Base-by-base conservation (phyloP, 768 basidiomycete species). In the Stropharia rugosoannulata region DNA sequence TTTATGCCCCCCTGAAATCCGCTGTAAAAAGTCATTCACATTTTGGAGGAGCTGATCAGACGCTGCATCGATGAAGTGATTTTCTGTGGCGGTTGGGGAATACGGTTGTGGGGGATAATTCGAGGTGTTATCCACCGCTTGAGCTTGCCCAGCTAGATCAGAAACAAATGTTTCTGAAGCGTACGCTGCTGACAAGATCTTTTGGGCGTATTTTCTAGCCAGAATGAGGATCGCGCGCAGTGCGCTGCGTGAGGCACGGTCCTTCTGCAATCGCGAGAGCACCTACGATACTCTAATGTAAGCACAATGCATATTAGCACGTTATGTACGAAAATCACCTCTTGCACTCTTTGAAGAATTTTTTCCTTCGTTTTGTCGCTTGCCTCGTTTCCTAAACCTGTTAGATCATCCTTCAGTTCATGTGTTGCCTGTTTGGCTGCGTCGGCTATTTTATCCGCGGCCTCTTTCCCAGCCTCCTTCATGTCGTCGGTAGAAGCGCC, bases 21-120 rank as follows among this genome's bases (percentile, higher is more conserved):
- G 69, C 54, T 76, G 71, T 4, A 75, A 45, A n/a, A 76, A 45
- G 2, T 59, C 52, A 59, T 75, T 74, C 9, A 70, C 41, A 44
- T 74, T 68, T 6, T 54, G 35, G 1, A 74, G 54, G n/a, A 69
- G 47, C 16, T 51, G 52, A 18, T 57, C 55, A 9, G 63, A 51
- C 9, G 46, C 55, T 4, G 56, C 29, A 25, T 62, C 58, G 11
- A 64, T 46, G 27, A 57, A 42, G 5, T 56, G 41, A 5, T 44
- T 52, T 38, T 50, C 48, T n/a, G 27, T n/a, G 39, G 37, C 35
- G 46, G 29, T 5, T 29, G 51, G 29, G 11, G 40, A 39, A 39
- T 61, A 62, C 37, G 61, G 62, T 13, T 64, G 57, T 12, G 66
- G 63, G 15, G 66, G 62, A 43, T 66, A 65, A 13, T 44, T 62